Evolutionary conservation across 257 asterid species (phyloP).

Genomic region (Fraxinus pennsylvanica): DNA sequence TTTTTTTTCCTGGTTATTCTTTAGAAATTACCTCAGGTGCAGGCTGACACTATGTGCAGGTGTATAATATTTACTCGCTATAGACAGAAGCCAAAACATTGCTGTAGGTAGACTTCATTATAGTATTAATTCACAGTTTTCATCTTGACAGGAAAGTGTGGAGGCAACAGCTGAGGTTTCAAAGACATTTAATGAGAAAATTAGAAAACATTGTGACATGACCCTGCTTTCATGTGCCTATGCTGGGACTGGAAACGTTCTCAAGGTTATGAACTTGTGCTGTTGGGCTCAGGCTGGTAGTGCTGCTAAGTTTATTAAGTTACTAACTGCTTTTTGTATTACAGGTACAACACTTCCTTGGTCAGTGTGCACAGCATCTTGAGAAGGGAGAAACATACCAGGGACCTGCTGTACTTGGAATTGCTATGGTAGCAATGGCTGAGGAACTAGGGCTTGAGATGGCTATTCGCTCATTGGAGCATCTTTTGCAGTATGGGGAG

Average conservation of each 20-base stretch:
- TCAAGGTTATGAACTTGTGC: slow-evolving; percentile 55
- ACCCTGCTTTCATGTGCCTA: slow-evolving; percentile 91
- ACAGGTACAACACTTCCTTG: slow-evolving; percentile 92
- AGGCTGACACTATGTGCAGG: background rate
- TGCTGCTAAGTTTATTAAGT: background rate
- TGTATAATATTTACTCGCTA: background rate
- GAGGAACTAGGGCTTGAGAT: slow-evolving; percentile 94
- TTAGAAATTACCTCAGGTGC: background rate
- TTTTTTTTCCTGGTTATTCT: background rate
- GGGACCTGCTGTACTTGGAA: slow-evolving; percentile 96
- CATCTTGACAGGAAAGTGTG: slow-evolving; percentile 64
- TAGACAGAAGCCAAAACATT: slow-evolving; percentile 21
- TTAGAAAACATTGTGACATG: slow-evolving; percentile 83
- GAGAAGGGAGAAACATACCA: slow-evolving; percentile 85
- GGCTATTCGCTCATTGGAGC: slow-evolving; percentile 97
- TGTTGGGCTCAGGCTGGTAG: background rate
- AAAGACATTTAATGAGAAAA: slow-evolving; percentile 76
- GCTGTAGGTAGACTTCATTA: background rate
- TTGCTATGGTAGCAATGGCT: slow-evolving; percentile 98
- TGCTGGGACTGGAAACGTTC: slow-evolving; percentile 96
- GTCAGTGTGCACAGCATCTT: slow-evolving; percentile 90
- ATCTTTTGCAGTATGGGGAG: slow-evolving; percentile 92
- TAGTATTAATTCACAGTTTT: slow-evolving; percentile 14
- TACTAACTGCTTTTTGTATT: slow-evolving; percentile 32
- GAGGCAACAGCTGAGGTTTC: slow-evolving; percentile 93